phyloP scores from a whole-genome alignment of 768 basidiomycete genomes.

The Tricholomella constricta region DNA sequence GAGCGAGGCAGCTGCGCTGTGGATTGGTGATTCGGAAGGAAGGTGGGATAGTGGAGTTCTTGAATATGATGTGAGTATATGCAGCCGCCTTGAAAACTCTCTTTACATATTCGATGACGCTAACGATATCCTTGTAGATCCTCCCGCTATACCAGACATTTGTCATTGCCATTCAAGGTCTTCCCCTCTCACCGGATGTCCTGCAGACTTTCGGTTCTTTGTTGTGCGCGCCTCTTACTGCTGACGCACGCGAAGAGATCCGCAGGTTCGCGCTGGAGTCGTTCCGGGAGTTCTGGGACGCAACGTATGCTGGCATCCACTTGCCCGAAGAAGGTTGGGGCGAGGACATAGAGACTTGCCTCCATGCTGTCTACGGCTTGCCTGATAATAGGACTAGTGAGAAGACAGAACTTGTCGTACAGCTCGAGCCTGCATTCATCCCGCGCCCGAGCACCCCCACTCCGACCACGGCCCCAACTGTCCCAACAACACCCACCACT shows the following conservation, averaged over 20 bases:
- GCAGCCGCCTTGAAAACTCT: conserved; percentile 5
- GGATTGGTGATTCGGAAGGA: conserved; percentile 63
- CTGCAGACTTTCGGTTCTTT: conserved; percentile 52
- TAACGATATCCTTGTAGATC: conserved; percentile 41
- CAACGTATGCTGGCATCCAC: conserved; percentile 40
- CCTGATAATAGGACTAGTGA: neutral
- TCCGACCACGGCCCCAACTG: neutral
- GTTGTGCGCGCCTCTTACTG: conserved; percentile 56
- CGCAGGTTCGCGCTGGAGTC: conserved; percentile 45
- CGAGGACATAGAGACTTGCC: conserved; percentile 36
- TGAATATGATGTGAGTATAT: conserved; percentile 52
- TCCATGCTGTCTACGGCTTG: conserved; percentile 18
- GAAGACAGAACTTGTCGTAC: neutral
- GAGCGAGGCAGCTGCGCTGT: conserved; percentile 49
- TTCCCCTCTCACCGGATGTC: conserved; percentile 40
- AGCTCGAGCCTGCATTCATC: conserved; percentile 3
- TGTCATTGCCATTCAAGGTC: conserved; percentile 50
- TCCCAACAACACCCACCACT: conserved; percentile 10
- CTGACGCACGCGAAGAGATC: conserved; percentile 48
- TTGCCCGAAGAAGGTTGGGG: conserved; percentile 59
- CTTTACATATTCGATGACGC: neutral
- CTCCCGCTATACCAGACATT: conserved; percentile 64
- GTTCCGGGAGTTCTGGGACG: conserved; percentile 66
- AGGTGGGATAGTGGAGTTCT: conserved; percentile 58
- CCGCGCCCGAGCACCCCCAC: conserved; percentile 10